These are phyloP conservation scores for Takakia lepidozioides DNA, from an alignment of 225 moss, liverwort and hornwort genomes.

Conservation along the genomic window DNA sequence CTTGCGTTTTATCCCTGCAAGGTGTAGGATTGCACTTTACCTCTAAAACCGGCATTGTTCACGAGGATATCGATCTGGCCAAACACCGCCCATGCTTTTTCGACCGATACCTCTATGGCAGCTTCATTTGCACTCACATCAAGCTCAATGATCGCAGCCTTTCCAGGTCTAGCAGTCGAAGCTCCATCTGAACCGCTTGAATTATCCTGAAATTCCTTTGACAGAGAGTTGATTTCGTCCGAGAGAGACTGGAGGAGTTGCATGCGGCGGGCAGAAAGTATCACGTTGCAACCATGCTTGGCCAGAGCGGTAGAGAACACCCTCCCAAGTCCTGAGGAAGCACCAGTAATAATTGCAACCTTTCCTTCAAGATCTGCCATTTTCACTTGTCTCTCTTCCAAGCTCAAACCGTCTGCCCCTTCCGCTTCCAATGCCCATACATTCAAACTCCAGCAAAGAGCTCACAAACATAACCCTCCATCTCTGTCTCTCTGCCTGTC, in stretches of 20 bases:
- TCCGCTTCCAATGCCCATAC: too few relatives aligned
- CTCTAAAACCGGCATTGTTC: constrained; percentile 76
- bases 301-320: constrained; percentile 43
- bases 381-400: background rate
- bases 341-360: constrained; percentile 72
- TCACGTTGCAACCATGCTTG: constrained; percentile 56
- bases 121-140: constrained; percentile 61
- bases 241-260: constrained; percentile 52
- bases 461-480: too few relatives aligned
- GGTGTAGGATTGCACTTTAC: constrained; percentile 7
- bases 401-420: constrained; percentile 33
- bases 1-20: background rate
- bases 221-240: constrained; percentile 43
- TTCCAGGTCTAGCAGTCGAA: constrained; percentile 22
- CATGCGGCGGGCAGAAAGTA: constrained; percentile 54
- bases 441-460: too few relatives aligned
- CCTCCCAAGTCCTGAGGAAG: constrained; percentile 81
- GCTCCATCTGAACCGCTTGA: too few relatives aligned
- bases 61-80: constrained; percentile 64
- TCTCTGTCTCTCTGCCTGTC: too few relatives aligned
- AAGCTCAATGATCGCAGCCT: constrained; percentile 33
- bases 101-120: constrained; percentile 51
- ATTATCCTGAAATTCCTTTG: too few relatives aligned
- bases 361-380: constrained; percentile 57
- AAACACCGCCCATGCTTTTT: constrained; percentile 66